A percentile compares a stretch with the other conserved stretches of the same genome.
Conservation (phyloP, 192 early-diverging fungal genomes). For the Coemansia sp. region DNA sequence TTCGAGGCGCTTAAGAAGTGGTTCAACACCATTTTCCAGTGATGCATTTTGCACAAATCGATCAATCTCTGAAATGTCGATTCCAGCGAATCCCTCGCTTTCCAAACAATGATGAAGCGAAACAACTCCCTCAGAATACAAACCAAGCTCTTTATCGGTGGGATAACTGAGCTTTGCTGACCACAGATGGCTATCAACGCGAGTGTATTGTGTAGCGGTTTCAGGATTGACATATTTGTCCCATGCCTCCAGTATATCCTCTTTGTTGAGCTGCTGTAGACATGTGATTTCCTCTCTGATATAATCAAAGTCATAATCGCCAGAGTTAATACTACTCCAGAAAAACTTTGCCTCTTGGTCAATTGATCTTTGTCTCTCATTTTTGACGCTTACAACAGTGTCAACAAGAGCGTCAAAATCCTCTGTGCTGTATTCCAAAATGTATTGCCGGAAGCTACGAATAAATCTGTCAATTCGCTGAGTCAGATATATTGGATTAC, state of each 20-base stretch:
- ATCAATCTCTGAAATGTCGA: conserved; percentile 4
- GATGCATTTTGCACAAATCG: neutral
- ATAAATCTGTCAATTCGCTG: conserved; percentile 77
- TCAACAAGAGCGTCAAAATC: conserved; percentile 62
- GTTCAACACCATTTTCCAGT: neutral
- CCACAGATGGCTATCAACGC: conserved; percentile 28
- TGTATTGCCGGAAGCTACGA: conserved; percentile 38
- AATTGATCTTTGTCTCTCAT: conserved; percentile 71
- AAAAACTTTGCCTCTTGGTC: conserved; percentile 59
- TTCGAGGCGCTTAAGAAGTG: neutral
- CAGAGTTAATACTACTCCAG: conserved; percentile 63
- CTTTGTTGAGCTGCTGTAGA: conserved; percentile 15
- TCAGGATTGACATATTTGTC: conserved; percentile 34
- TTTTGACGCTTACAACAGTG: conserved; percentile 57
- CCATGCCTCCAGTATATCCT: conserved; percentile 31
- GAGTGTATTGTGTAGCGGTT: conserved; percentile 29
- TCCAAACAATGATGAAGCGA: conserved; percentile 16
- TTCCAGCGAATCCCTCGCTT: neutral
- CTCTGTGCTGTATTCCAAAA: conserved; percentile 12
- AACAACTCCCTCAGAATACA: conserved; percentile 11
- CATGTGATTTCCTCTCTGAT: conserved; percentile 3
- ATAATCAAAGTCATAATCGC: conserved; percentile 75
- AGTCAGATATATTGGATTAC: conserved; percentile 74
- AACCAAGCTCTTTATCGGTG: conserved; percentile 1
- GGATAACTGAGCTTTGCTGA: conserved; percentile 12